Evolutionary conservation across 2,329 filamentous ascomycete species (phyloP), one percentile per base, ranked within the genome.

Genomic region (Pseudopyrenochaeta lycopersici): DNA sequence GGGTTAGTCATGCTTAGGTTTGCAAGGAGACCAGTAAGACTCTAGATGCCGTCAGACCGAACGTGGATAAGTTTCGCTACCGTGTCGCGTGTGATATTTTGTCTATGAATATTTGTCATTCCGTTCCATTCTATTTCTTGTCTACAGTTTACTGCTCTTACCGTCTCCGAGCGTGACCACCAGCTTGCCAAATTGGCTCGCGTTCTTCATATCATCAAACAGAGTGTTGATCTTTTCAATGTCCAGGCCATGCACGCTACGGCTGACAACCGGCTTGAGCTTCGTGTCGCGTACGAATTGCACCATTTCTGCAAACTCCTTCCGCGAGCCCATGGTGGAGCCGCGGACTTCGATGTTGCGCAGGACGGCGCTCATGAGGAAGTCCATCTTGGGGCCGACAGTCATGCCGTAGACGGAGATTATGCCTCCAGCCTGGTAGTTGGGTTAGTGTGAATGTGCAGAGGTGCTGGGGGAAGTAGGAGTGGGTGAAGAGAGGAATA

Each of bases 391-490:
- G 1, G 94, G 93, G 0, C 82, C 80, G 2, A 90, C 80, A 0
- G 94, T 98, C 94, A 98, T 97, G 56, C 95, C 94, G 73, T 98
- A 98, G 63, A 88, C 82, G 1, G 88, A 85, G 54, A 98, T 88
- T n/a, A 94, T 83, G 49, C 93, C 95, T 5, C 95, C 94, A 1
- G 84, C 76, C 84, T 82, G 18, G 52, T 9, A 32, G 17, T 4
- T 1, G 33, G 2, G 17, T 50, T 17, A 49, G 48, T 10, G 4
- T 44, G 1, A 4, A 27, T 27, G 9, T 27, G 23, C 9, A 27
- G 4, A 27, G 23, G 23, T 27, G 23, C n/a, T n/a, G n/a, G n/a
- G n/a, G n/a, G n/a, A n/a, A n/a, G n/a, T n/a, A n/a, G 0, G 29
- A 15, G 4, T 20, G 38, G 42, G 33, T 39, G 44, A 14, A 23